Conservation (phyloP, 441 rosid species). For the Eruca vesicaria region DNA sequence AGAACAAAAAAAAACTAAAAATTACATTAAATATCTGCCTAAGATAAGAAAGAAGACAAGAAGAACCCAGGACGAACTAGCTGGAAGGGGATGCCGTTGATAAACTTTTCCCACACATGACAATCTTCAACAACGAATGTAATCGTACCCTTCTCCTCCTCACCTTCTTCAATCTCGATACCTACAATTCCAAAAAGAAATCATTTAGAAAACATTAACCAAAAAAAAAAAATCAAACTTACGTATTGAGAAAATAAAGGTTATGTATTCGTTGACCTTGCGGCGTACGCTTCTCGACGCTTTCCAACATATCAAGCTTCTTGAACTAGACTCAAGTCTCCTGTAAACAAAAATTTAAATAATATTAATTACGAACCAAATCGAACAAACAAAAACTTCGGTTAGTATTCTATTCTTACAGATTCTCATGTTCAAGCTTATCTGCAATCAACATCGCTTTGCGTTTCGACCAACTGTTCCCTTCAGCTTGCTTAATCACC, state of each 20-base stretch:
- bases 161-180: constrained; percentile 57
- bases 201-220: neutral
- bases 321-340: constrained; percentile 83
- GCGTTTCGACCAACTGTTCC: constrained; percentile 74
- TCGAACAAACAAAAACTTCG: too few species aligned
- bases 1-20: too few species aligned
- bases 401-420: constrained; percentile 47
- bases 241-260: neutral
- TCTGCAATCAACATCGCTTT: constrained; percentile 92
- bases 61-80: neutral
- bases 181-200: constrained; percentile 41
- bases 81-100: constrained; percentile 56
- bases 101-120: constrained; percentile 73
- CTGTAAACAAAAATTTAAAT: constrained; percentile 32
- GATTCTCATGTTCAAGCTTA: constrained; percentile 92
- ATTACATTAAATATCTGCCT: too few species aligned
- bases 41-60: too few species aligned
- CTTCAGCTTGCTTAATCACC: constrained; percentile 89
- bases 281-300: constrained; percentile 57
- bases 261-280: constrained; percentile 62
- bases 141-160: constrained; percentile 45
- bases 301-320: constrained; percentile 91
- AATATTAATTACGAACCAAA: too few species aligned
- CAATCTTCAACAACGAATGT: constrained; percentile 66
- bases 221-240: neutral